Conservation (phyloP, 2,329 filamentous ascomycete genomes). For the Exserohilum rostratum region DNA sequence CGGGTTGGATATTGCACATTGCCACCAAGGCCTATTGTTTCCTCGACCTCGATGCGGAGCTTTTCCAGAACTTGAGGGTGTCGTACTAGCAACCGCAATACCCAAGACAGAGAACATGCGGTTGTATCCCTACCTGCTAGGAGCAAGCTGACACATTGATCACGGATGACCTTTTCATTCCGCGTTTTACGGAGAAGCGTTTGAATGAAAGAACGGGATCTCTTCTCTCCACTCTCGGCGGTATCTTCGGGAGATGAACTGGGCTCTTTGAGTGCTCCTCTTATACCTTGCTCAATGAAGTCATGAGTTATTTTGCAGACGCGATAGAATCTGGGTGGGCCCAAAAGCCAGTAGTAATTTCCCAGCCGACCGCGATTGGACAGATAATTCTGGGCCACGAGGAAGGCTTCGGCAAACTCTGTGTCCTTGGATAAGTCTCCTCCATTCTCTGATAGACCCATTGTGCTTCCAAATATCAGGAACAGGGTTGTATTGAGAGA, state of each 20-base stretch:
- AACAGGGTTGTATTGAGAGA: slow-evolving; percentile 45
- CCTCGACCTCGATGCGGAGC: slow-evolving; percentile 39
- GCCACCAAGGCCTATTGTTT: slow-evolving; percentile 28
- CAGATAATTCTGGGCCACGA: slow-evolving; percentile 19
- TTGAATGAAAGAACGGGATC: slow-evolving; percentile 79
- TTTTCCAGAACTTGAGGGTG: slow-evolving; percentile 38
- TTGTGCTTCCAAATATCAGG: slow-evolving; percentile 43
- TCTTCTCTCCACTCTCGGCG: slow-evolving; percentile 14
- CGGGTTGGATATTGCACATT: slow-evolving; percentile 24
- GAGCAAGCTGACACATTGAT: slow-evolving; percentile 80
- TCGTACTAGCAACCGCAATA: slow-evolving; percentile 55
- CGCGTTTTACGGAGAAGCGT: slow-evolving; percentile 78
- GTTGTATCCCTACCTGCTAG: slow-evolving; percentile 90
- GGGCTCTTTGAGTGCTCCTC: slow-evolving; percentile 22
- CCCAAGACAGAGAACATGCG: slow-evolving; percentile 76
- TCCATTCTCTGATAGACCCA: slow-evolving; percentile 24
- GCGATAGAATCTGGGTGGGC: slow-evolving; percentile 12
- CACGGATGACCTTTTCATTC: slow-evolving; percentile 68
- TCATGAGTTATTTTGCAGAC: slow-evolving; percentile 19
- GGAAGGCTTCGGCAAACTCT: slow-evolving; percentile 27
- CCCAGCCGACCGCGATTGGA: slow-evolving; percentile 22
- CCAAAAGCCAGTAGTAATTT: slow-evolving; percentile 37
- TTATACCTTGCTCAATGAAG: slow-evolving; percentile 24
- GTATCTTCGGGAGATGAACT: slow-evolving; percentile 1
- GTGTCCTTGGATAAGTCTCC: slow-evolving; percentile 9